Base-by-base conservation (phyloP, 352 stramenopile genomes). In the Phytophthora nicotianae region DNA sequence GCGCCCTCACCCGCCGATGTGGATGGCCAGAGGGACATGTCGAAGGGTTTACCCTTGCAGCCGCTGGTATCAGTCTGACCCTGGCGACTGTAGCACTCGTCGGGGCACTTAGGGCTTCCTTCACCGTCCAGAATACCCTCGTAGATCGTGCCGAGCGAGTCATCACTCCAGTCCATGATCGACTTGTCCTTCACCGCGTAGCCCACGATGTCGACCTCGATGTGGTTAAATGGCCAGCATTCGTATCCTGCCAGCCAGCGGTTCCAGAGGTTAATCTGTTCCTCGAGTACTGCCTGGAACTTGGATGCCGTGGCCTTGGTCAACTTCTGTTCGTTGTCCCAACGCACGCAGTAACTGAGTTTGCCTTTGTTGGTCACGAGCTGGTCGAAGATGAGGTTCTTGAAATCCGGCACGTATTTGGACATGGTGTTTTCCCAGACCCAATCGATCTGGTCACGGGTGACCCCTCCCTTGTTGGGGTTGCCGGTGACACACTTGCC, bases 21-120 rank as follows among this genome's bases (percentile, higher is more conserved):
- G 41, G 27, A 73, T 14, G 68, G 71, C 71, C 74, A 83, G 14
- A 83, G 46, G 16, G 71, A 80, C 56, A 72, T 77, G 17, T 65
- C 41, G 9, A 65, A 50, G 7, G 50, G 48, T 21, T 52, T 51
- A 2, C 23, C 49, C 38, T 72, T 60, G 49, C 62, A 70, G 1
- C 20, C 55, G 14, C 62, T 70, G 4, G 55, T 70, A 29, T 70
- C 49, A 2, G 58, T 68, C n/a, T 71, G 64, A 27, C 49, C 46
- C 43, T 49, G 50, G 26, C 46, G 46, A 9, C 37, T 52, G 27
- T 52, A 52, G 46, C 46, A 52, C 19, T 41, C 46, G 10, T 52
- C 46, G n/a, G 46, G 46, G n/a, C 46, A 52, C 21, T 52, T 52
- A 8, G 46, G 46, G 20, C 46, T 52, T 11, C 46, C 46, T 27